Percentiles rank a stretch among this genome's conserved stretches.
These are phyloP conservation scores for Microdochium paspali DNA, from an alignment of 2,329 filamentous ascomycete genomes.

Conservation along the genomic window DNA sequence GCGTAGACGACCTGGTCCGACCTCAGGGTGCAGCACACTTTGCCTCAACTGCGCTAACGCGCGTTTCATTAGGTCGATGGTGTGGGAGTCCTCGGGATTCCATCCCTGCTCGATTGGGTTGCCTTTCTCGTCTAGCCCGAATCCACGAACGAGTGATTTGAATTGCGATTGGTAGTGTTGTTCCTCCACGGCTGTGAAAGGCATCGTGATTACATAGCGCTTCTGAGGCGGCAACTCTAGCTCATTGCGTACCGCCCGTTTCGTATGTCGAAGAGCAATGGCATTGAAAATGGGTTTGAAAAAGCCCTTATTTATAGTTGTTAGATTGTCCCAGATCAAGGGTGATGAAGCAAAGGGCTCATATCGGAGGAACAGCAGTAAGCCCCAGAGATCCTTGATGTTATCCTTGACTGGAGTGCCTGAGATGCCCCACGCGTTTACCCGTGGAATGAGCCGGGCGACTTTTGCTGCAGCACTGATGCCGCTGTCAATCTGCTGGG, in stretches of 20 bases:
- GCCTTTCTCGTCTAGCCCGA: conserved; percentile 56
- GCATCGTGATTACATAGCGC: conserved; percentile 77
- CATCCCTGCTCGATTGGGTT: conserved; percentile 52
- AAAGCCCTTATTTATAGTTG: conserved; percentile 46
- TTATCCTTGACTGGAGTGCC: conserved; percentile 82
- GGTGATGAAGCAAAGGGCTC: conserved; percentile 62
- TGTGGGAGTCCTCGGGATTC: conserved; percentile 46
- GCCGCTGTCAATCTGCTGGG: conserved; percentile 90
- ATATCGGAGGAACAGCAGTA: conserved; percentile 72
- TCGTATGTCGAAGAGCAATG: conserved; percentile 78
- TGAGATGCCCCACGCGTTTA: conserved; percentile 87
- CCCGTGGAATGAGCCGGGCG: conserved; percentile 68
- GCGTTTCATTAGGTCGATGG: conserved; percentile 63
- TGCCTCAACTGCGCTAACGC: conserved; percentile 75
- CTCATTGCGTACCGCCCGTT: conserved; percentile 70
- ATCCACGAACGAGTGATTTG: conserved; percentile 62
- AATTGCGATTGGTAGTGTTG: conserved; percentile 77
- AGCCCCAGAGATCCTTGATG: conserved; percentile 66
- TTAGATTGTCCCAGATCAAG: conserved; percentile 59
- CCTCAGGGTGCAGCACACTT: conserved; percentile 77
- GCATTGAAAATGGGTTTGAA: conserved; percentile 62
- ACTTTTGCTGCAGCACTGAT: conserved; percentile 76
- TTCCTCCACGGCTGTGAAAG: conserved; percentile 84
- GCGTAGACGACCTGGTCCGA: conserved; percentile 58
- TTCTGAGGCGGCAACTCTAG: conserved; percentile 73